Base-by-base conservation (phyloP, 805 yeast species). In the Saturnispora zaruensis region DNA sequence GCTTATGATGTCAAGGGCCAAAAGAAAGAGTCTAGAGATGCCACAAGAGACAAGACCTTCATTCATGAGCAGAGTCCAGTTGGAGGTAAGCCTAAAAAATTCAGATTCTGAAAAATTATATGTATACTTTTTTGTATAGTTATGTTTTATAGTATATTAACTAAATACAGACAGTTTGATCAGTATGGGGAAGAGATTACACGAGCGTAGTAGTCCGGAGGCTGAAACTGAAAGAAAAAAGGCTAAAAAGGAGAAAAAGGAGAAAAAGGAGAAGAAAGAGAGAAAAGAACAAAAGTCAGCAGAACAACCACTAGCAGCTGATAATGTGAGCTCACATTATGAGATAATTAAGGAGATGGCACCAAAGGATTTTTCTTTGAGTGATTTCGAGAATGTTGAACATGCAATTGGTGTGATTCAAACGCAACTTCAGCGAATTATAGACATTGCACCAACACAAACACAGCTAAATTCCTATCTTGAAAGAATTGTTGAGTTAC, bases 371-470 rank as follows among this genome's bases (percentile, higher is more conserved):
- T 44, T 47, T 23, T 46, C 57, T 9, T 45, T 54, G 16, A 50
- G 49, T 40, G 57, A 52, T 41, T 36, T 54, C 8, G 44, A 49
- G 16, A 45, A 48, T 14, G 48, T 77, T 13, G 86, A 81, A 53
- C 79, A 78, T 59, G 75, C 83, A 0, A 73, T 78, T 3, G 62
- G 73, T 1, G 73, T 71, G 42, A 59, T 82, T 3, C 79, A 82
- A 50, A 77, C 75, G 41, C 69, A 78, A 23, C 67, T 82, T 6
- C 68, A 69, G 46, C 66, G 71, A 11, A 71, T 85, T 18, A 51
- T 82, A 2, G 68, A 73, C 4, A 74, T 75, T n/a, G 74, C 87
- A 1, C 88, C 88, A 3, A 74, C 75, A 46, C 56, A 69, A 11
- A 65, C 70, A 13, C 66, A 73, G 65, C 74, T 72, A 52, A 68